A percentile compares a stretch with the other conserved stretches of the same genome.
Evolutionary conservation across 2,329 filamentous ascomycete species (phyloP).

Genomic region (Phialemonium atrogriseum): DNA sequence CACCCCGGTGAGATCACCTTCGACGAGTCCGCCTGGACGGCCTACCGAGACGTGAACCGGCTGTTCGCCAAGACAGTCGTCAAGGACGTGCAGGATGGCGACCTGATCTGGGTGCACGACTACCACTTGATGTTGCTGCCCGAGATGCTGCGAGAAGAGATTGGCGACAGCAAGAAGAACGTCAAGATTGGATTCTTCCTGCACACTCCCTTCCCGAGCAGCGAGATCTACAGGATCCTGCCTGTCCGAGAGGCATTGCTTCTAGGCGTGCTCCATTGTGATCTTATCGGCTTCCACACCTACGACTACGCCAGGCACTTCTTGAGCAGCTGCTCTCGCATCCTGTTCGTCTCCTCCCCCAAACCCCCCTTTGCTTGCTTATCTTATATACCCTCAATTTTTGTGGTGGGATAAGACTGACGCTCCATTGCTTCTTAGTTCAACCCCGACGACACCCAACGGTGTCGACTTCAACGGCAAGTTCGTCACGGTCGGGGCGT

Average conservation of each 20-base stretch:
- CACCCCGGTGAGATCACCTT: slow-evolving; percentile 98
- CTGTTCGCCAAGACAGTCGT: slow-evolving; percentile 85
- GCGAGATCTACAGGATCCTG: slow-evolving; percentile 92
- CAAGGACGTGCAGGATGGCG: slow-evolving; percentile 82
- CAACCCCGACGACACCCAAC: slow-evolving; percentile 76
- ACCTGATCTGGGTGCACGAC: slow-evolving; percentile 96
- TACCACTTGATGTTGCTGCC: slow-evolving; percentile 97
- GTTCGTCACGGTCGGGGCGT: slow-evolving; percentile 85
- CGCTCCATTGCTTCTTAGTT: slow-evolving; percentile 26
- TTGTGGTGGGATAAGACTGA: slow-evolving; percentile 3
- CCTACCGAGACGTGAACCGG: slow-evolving; percentile 87
- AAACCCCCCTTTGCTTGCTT: neutral
- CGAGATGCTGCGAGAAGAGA: slow-evolving; percentile 87
- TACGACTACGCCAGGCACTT: slow-evolving; percentile 99
- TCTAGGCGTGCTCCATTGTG: slow-evolving; percentile 81
- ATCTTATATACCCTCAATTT: no score
- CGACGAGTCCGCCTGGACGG: slow-evolving; percentile 88
- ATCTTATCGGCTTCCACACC: slow-evolving; percentile 95
- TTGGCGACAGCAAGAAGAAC: slow-evolving; percentile 73
- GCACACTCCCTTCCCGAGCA: slow-evolving; percentile 94
- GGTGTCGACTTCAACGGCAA: slow-evolving; percentile 86
- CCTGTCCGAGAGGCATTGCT: slow-evolving; percentile 87
- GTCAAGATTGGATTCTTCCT: slow-evolving; percentile 98
- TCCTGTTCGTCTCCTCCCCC: slow-evolving; percentile 49
- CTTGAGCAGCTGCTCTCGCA: slow-evolving; percentile 90